phyloP scores from a whole-genome alignment of 108 stramenopile species.

The Craspedostauros australis region DNA sequence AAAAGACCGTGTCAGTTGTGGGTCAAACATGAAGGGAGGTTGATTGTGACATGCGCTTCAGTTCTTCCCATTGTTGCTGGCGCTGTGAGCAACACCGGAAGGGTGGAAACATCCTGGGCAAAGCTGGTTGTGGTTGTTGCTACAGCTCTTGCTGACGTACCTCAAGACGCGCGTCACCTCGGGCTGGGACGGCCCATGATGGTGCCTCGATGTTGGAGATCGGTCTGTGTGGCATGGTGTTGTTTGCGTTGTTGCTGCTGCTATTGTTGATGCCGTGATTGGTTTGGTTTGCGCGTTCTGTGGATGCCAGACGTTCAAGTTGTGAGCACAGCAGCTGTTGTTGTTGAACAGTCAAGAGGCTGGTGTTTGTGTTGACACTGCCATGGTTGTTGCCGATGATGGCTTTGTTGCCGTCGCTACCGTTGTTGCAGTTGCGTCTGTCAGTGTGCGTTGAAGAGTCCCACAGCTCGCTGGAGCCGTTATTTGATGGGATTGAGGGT shows the following conservation, averaged over 20 bases:
- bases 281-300: too few relatives aligned
- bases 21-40: constrained; percentile 5
- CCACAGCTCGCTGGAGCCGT: too few relatives aligned
- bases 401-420: too few relatives aligned
- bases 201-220: constrained; percentile 47
- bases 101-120: too few relatives aligned
- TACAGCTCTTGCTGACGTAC: constrained; percentile 52
- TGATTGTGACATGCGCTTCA: background rate
- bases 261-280: background rate
- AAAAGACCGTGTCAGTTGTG: background rate
- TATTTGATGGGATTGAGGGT: too few relatives aligned
- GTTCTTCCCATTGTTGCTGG: too few relatives aligned
- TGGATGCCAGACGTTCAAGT: constrained; percentile 1
- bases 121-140: too few relatives aligned
- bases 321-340: constrained; percentile 18
- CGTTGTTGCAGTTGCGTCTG: too few relatives aligned
- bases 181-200: constrained; percentile 71
- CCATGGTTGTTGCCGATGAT: constrained; percentile 6
- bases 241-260: constrained; percentile 1
- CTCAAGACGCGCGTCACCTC: constrained; percentile 66
- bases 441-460: too few relatives aligned
- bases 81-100: too few relatives aligned
- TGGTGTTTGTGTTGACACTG: background rate
- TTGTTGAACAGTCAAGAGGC: constrained; percentile 1
- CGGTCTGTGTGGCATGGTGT: background rate